Evolutionary conservation across 352 stramenopile genomes (phyloP).

Genomic region (Phytophthora citrophthora): DNA sequence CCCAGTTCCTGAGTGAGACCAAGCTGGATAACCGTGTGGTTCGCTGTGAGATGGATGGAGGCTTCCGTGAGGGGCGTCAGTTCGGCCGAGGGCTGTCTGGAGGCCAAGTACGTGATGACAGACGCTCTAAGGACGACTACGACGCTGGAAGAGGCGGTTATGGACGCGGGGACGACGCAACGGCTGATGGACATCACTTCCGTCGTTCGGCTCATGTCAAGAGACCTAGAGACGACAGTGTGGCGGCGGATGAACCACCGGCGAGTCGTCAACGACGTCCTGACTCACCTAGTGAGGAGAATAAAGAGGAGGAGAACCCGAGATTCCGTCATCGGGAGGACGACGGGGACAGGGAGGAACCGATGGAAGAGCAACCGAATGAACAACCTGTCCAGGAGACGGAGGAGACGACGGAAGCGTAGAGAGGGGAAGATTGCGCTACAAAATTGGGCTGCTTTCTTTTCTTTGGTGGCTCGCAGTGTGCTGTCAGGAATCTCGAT

Average conservation of each 20-base stretch:
- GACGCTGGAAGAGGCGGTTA: slow-evolving; percentile 82
- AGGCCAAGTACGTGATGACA: slow-evolving; percentile 86
- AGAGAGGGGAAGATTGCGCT: neutral
- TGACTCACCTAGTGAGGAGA: slow-evolving; percentile 21
- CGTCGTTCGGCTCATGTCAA: slow-evolving; percentile 64
- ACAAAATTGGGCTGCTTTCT: neutral
- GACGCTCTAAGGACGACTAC: slow-evolving; percentile 87
- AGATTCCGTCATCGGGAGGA: slow-evolving; percentile 34
- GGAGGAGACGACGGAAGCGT: slow-evolving; percentile 19
- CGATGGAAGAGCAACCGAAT: slow-evolving; percentile 13
- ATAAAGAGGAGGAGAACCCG: slow-evolving; percentile 39
- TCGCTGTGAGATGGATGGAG: too few species aligned
- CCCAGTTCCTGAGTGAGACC: too few species aligned
- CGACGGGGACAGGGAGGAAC: slow-evolving; percentile 24
- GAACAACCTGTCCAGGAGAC: slow-evolving; percentile 13
- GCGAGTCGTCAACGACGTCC: slow-evolving; percentile 25
- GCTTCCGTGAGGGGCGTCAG: too few species aligned
- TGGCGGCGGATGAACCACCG: slow-evolving; percentile 47
- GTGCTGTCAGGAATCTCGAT: too few species aligned
- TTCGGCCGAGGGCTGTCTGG: slow-evolving; percentile 80
- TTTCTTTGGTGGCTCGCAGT: too few species aligned
- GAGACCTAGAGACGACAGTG: slow-evolving; percentile 62
- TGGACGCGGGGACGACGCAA: slow-evolving; percentile 65
- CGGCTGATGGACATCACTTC: slow-evolving; percentile 70
- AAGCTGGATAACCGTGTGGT: too few species aligned